Conservation (phyloP, 139 green algal genomes). For the Penium margaritaceum region DNA sequence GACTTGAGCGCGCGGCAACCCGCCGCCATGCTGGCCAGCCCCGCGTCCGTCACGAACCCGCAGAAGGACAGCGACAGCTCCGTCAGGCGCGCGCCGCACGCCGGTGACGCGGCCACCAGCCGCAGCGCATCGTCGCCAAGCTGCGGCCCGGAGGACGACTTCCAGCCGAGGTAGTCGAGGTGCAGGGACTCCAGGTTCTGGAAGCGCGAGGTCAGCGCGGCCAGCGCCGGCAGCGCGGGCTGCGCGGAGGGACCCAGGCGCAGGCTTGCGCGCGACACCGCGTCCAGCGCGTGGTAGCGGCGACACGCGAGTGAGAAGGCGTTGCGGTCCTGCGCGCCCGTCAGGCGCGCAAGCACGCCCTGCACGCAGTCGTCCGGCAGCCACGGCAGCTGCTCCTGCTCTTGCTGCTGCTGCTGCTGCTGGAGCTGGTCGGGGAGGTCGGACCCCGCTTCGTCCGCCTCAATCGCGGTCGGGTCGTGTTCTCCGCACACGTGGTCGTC, state of each 20-base stretch:
- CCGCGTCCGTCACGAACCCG: neutral
- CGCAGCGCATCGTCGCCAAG: neutral
- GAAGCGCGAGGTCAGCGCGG: neutral
- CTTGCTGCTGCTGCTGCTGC: too few species aligned
- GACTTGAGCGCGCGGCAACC: too few species aligned
- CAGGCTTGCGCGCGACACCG: neutral
- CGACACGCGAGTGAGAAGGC: neutral
- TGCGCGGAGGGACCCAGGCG: neutral
- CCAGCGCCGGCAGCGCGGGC: neutral
- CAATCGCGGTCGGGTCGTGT: too few species aligned
- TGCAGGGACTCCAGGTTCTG: neutral
- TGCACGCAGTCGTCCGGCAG: conserved; percentile 8
- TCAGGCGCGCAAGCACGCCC: neutral
- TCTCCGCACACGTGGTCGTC: too few species aligned
- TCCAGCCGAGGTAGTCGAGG: neutral
- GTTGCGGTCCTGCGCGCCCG: neutral
- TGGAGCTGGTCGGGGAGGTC: too few species aligned
- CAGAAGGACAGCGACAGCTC: conserved; percentile 6
- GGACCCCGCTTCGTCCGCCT: too few species aligned
- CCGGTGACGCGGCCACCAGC: too few species aligned
- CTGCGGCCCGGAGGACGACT: neutral
- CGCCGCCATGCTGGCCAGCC: neutral
- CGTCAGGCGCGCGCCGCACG: too few species aligned
- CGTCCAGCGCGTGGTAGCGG: neutral
- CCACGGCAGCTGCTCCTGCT: too few species aligned